Evolutionary conservation across 2,329 filamentous ascomycete genomes (phyloP), one percentile per base, ranked within the genome.

Genomic region (Cytospora piceicola): DNA sequence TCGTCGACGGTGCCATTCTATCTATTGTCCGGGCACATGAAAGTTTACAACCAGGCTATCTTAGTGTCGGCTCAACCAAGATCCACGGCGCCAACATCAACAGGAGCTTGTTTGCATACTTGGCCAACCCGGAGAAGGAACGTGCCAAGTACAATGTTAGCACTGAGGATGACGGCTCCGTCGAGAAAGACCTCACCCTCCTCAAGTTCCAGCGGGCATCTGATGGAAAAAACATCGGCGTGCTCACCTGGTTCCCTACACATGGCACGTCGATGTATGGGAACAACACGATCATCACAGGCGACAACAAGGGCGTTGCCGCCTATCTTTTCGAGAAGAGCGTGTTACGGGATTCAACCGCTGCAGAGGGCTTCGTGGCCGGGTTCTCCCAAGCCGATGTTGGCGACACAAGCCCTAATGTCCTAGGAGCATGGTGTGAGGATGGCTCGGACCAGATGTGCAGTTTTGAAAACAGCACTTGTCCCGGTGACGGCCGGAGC

Each of bases 241-340:
- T 96, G 0, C 78, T 98, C 65, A 95, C 92, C 20, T 98, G 94
- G 92, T 97, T 94, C 75, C 88, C 94, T 3, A 91, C 94, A 0
- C 94, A 98, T 75, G 94, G 94, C 56, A 98, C 94, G 0, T 96
- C 93, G 0, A 86, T 97, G 77, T 87, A 94, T 29, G 90, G 91
- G 63, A 97, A 97, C 78, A 97, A 97, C 77, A 97, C 93, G 0
- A 83, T 97, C 17, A 87, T 95, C 59, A 89, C 93, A 3, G 94
- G 92, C n/a, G 94, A 98, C 76, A 98, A 98, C 80, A 98, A 98
- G 79, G 94, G 94, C 15, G 92, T 97, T 8, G 94, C 94, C 2
- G 91, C 94, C 0, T 90, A 90, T 74, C 80, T 97, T 15, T 89
- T 97, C 61, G 94, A 98, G 75, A 85, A 90, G 70, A 88, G 85